phyloP scores from a whole-genome alignment of 2,329 filamentous ascomycete genomes.

The Talaromyces amestolkiae region DNA sequence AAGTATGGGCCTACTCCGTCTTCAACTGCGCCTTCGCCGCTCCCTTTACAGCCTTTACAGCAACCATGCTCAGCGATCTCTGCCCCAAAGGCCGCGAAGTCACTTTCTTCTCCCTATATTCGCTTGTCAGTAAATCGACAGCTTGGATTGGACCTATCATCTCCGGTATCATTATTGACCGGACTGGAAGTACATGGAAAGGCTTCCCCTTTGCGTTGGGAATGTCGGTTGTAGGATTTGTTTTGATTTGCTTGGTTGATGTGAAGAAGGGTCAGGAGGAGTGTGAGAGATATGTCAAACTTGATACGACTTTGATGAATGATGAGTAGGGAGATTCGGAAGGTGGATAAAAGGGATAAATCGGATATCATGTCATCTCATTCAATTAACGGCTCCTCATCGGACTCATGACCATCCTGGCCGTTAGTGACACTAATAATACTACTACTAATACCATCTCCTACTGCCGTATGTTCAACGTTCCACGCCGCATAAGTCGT shows the following conservation, averaged over 20 bases:
- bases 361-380: not conserved
- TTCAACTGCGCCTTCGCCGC: slow-evolving; percentile 9
- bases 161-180: slow-evolving; percentile 1
- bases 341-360: not conserved
- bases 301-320: not conserved
- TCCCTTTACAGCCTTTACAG: not conserved
- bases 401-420: not conserved
- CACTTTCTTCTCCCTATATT: not conserved
- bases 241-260: slow-evolving; percentile 4
- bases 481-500: not conserved
- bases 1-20: slow-evolving; percentile 8
- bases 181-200: slow-evolving; percentile 1
- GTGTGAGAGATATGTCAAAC: slow-evolving; percentile 6
- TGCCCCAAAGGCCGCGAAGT: not conserved
- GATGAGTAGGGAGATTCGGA: not conserved
- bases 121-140: slow-evolving; percentile 3
- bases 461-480: not conserved
- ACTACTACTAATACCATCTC: not conserved
- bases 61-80: not conserved
- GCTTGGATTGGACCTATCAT: slow-evolving; percentile 9
- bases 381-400: not conserved
- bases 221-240: slow-evolving; percentile 6
- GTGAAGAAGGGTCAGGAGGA: slow-evolving; percentile 8
- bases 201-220: slow-evolving; percentile 5
- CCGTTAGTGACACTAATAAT: not conserved